Evolutionary conservation across 192 early-diverging fungal genomes (phyloP).

Genomic region (Entomortierella lignicola): DNA sequence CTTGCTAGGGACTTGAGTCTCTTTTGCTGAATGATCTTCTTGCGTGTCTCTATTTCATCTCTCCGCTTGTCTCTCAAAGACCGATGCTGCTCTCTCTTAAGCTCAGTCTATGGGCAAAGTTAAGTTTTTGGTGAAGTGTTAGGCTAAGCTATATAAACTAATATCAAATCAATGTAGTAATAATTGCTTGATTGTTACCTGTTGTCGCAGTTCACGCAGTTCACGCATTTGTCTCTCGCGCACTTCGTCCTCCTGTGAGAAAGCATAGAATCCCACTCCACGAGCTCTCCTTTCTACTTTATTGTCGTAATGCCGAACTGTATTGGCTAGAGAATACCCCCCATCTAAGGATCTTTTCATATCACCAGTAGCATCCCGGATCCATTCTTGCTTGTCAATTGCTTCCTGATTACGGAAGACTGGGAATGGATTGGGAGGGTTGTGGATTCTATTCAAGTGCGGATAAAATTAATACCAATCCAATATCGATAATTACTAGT

Average conservation of each 20-base stretch:
- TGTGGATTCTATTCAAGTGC: constrained; percentile 13
- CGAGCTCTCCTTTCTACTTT: constrained; percentile 69
- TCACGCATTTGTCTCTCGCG: constrained; percentile 70
- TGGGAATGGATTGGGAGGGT: constrained; percentile 30
- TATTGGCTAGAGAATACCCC: constrained; percentile 19
- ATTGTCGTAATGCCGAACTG: constrained; percentile 58
- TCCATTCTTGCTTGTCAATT: constrained; percentile 28
- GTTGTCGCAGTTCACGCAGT: constrained; percentile 64
- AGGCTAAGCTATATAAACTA: too few relatives aligned
- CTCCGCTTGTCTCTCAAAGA: constrained; percentile 49
- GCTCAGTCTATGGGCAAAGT: constrained; percentile 60
- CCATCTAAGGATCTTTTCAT: background rate
- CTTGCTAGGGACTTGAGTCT: constrained; percentile 33
- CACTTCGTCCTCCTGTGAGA: constrained; percentile 72
- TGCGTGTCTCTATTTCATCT: constrained; percentile 54
- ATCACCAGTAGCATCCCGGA: constrained; percentile 21
- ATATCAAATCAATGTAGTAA: too few relatives aligned
- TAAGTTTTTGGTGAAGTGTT: background rate
- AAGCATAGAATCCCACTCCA: constrained; percentile 77
- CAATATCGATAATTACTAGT: background rate
- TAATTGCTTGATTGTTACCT: constrained; percentile 40
- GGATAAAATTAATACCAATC: background rate
- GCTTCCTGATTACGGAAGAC: constrained; percentile 38
- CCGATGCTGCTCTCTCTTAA: constrained; percentile 20
- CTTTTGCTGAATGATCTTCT: constrained; percentile 43